Conservation (phyloP, 257 asterid genomes). For the Jaltomata sinuosa region DNA sequence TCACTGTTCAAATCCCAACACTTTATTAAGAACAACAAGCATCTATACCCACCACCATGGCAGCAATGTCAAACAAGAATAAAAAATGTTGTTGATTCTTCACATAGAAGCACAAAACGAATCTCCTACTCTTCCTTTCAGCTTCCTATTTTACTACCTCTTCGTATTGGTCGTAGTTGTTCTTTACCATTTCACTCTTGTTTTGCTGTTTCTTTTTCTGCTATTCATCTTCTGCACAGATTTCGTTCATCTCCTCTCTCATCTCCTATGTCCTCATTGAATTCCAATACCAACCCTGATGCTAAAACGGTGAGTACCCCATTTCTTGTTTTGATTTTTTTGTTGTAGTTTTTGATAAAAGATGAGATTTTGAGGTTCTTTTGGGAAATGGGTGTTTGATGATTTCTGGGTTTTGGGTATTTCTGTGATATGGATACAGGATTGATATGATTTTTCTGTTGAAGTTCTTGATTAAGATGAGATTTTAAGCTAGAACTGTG, state of each 20-base stretch:
- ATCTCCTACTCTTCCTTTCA: constrained; percentile 6
- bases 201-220: constrained; percentile 20
- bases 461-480: background rate
- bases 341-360: background rate
- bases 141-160: constrained; percentile 6
- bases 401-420: background rate
- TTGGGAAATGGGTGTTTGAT: background rate
- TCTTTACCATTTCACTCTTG: constrained; percentile 16
- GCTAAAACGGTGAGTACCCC: constrained; percentile 41
- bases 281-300: constrained; percentile 6
- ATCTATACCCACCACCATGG: background rate
- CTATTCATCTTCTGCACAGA: constrained; percentile 20
- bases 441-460: background rate
- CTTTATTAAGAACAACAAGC: background rate
- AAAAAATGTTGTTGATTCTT: background rate
- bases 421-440: background rate
- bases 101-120: background rate
- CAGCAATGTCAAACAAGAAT: background rate
- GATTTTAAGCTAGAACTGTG: background rate
- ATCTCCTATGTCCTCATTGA: constrained; percentile 22
- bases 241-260: constrained; percentile 12
- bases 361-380: background rate
- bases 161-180: constrained; percentile 6
- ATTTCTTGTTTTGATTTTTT: background rate
- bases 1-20: background rate